Percentiles rank a stretch among this genome's conserved stretches.
Conservation (phyloP, 768 basidiomycete genomes). For the Boletus vermiculosoides region DNA sequence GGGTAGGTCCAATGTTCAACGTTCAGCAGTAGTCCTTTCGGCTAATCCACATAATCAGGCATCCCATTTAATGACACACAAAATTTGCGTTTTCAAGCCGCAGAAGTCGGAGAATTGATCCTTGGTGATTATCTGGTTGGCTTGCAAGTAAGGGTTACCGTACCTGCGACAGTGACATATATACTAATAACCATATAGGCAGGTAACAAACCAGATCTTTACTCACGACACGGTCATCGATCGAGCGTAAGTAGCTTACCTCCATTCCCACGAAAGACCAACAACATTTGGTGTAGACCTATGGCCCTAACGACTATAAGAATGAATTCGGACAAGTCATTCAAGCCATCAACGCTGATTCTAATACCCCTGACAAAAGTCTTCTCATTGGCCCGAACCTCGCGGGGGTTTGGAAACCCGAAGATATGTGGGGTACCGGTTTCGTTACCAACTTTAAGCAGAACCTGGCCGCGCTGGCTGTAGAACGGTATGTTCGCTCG, state of each 20-base stretch:
- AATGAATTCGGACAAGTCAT: slow-evolving; percentile 45
- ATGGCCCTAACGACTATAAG: slow-evolving; percentile 43
- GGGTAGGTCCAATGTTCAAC: slow-evolving; percentile 31
- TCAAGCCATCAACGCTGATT: slow-evolving; percentile 40
- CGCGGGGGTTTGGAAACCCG: slow-evolving; percentile 53
- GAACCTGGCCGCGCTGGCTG: slow-evolving; percentile 44
- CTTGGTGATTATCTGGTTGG: slow-evolving; percentile 67
- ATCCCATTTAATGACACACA: slow-evolving; percentile 66
- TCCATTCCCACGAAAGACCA: background rate
- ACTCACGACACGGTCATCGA: slow-evolving; percentile 41
- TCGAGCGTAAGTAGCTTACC: background rate
- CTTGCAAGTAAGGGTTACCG: slow-evolving; percentile 29
- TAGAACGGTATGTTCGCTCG: slow-evolving; percentile 47
- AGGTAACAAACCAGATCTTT: slow-evolving; percentile 82
- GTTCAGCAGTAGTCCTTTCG: background rate
- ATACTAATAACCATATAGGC: slow-evolving; percentile 38
- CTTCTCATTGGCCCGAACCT: slow-evolving; percentile 65
- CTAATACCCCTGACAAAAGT: slow-evolving; percentile 37
- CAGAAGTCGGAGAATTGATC: slow-evolving; percentile 56
- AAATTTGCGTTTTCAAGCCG: slow-evolving; percentile 53
- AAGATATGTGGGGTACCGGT: slow-evolving; percentile 52
- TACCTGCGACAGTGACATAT: background rate
- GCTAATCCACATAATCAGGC: slow-evolving; percentile 29
- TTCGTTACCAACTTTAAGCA: slow-evolving; percentile 45
- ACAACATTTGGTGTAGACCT: slow-evolving; percentile 10